Evolutionary conservation across 2,329 filamentous ascomycete genomes (phyloP).

Genomic region (Plectosphaerella cucumerina): DNA sequence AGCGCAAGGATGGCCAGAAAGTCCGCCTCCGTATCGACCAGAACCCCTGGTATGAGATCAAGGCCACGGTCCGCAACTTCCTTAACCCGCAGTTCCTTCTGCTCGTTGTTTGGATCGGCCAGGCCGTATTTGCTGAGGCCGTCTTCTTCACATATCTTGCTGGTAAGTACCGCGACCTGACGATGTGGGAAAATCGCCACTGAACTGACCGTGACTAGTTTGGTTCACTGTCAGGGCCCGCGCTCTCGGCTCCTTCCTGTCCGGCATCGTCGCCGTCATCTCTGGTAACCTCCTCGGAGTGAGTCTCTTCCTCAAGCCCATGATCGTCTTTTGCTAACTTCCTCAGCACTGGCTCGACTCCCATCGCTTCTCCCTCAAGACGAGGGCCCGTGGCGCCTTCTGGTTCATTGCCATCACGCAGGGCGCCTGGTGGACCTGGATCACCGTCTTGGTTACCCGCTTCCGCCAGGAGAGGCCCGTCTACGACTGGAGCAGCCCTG

Average conservation of each 20-base stretch:
- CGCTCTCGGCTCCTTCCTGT: slow-evolving; percentile 67
- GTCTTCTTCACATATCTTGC: slow-evolving; percentile 68
- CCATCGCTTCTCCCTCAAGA: slow-evolving; percentile 47
- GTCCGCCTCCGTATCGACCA: slow-evolving; percentile 57
- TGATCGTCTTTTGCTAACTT: slow-evolving; percentile 3
- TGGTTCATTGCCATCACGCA: slow-evolving; percentile 50
- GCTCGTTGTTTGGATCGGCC: slow-evolving; percentile 63
- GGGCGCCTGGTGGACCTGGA: slow-evolving; percentile 71
- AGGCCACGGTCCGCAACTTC: slow-evolving; percentile 54
- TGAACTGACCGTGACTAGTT: slow-evolving; percentile 24
- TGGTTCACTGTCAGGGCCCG: slow-evolving; percentile 69
- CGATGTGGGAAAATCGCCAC: too few species aligned
- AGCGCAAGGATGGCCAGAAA: slow-evolving; percentile 60
- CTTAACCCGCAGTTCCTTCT: slow-evolving; percentile 58
- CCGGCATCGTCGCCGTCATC: slow-evolving; percentile 62
- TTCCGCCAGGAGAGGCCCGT: slow-evolving; percentile 53
- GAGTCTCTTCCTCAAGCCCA: slow-evolving; percentile 19
- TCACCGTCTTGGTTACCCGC: slow-evolving; percentile 58
- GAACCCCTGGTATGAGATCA: slow-evolving; percentile 55
- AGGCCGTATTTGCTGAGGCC: slow-evolving; percentile 67
- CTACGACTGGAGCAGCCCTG: slow-evolving; percentile 61
- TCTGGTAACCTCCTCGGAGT: slow-evolving; percentile 63
- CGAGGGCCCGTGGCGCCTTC: slow-evolving; percentile 52
- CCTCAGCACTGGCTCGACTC: slow-evolving; percentile 52
- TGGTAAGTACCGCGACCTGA: slow-evolving; percentile 21